phyloP scores from a whole-genome alignment of 805 yeast species.

The Saccharomycopsis sp. region DNA sequence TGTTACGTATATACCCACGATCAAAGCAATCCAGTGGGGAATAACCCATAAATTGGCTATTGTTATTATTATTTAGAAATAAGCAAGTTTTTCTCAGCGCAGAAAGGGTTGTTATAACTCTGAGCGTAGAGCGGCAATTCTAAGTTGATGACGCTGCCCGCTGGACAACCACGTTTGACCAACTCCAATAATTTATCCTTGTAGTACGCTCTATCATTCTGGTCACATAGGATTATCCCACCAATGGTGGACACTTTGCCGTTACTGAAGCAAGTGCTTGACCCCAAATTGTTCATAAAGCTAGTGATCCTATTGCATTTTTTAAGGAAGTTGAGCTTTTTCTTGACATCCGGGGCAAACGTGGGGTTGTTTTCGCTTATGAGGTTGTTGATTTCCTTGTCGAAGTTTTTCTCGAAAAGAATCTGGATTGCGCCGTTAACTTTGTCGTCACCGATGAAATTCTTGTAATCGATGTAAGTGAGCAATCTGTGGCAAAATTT shows the following conservation, averaged over 20 bases:
- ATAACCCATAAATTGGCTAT: too few species aligned
- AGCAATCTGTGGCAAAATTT: neutral
- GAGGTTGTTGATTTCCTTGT: neutral
- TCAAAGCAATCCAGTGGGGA: too few species aligned
- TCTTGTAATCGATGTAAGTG: neutral
- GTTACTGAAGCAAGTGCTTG: neutral
- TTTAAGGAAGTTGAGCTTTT: constrained; percentile 1
- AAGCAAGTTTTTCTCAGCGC: neutral
- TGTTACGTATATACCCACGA: too few species aligned
- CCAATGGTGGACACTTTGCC: constrained; percentile 4
- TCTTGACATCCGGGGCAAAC: neutral
- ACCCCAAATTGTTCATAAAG: neutral
- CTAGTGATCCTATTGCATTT: neutral
- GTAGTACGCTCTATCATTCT: neutral
- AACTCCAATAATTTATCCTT: neutral
- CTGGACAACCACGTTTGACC: constrained; percentile 3
- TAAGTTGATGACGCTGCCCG: neutral
- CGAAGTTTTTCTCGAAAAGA: neutral
- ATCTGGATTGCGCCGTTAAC: neutral
- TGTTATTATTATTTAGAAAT: neutral
- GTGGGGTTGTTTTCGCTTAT: neutral
- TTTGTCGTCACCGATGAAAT: neutral
- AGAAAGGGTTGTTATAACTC: constrained; percentile 4
- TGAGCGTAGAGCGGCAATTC: constrained; percentile 6
- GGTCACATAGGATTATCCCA: neutral